These are phyloP conservation scores for Corylus americana DNA, from an alignment of 306 rosid species.

Conservation along the genomic window DNA sequence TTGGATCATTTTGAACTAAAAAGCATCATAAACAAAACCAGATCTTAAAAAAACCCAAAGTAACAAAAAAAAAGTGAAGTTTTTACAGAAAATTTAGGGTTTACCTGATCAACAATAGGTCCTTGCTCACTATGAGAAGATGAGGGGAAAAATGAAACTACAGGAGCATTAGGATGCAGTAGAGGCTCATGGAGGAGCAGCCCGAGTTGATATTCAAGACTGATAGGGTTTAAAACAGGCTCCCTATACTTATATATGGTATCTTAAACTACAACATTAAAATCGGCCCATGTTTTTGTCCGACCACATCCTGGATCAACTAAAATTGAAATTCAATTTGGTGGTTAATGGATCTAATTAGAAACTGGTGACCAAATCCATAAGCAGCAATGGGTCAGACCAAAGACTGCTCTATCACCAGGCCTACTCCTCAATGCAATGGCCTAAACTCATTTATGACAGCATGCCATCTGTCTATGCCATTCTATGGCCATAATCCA, in stretches of 20 bases:
- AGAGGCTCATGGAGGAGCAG: constrained; percentile 17
- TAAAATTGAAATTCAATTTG: background rate
- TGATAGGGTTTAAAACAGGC: constrained; percentile 24
- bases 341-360: constrained; percentile 1
- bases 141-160: constrained; percentile 27
- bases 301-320: constrained; percentile 6
- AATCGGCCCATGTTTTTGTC: background rate
- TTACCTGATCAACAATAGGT: constrained; percentile 30
- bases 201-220: constrained; percentile 6
- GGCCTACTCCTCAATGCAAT: constrained; percentile 1
- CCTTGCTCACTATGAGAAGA: constrained; percentile 16
- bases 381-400: background rate
- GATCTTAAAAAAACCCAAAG: constrained; percentile 10
- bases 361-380: background rate
- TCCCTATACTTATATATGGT: constrained; percentile 1
- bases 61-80: background rate
- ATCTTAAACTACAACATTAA: constrained; percentile 13
- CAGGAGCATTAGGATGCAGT: constrained; percentile 17
- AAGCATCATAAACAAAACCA: background rate
- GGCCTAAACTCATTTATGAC: constrained; percentile 6
- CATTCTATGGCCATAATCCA: background rate
- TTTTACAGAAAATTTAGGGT: constrained; percentile 7
- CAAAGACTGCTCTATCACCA: background rate
- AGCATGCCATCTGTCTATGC: background rate
- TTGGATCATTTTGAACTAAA: constrained; percentile 8